These are phyloP conservation scores for Inonotus hispidus DNA, from an alignment of 1,284 basidiomycete genomes.

Conservation along the genomic window DNA sequence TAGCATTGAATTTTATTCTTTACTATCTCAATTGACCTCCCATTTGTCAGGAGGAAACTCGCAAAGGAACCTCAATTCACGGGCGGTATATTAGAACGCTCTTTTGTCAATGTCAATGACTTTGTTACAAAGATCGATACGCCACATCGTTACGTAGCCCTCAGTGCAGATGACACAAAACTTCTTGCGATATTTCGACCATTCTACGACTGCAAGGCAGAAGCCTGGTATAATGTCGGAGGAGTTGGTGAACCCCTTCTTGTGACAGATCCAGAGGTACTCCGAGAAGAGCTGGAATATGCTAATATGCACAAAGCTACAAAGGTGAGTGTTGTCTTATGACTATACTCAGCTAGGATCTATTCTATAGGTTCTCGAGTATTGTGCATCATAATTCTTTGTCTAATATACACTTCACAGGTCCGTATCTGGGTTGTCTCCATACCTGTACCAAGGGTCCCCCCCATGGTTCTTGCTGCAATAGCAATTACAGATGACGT, in stretches of 20 bases:
- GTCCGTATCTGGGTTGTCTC: slow-evolving; percentile 20
- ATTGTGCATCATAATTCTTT: too few relatives aligned
- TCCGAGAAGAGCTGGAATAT: slow-evolving; percentile 18
- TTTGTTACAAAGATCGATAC: slow-evolving; percentile 14
- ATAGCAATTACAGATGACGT: slow-evolving; percentile 15
- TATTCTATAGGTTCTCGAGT: background rate
- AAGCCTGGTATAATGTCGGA: slow-evolving; percentile 26
- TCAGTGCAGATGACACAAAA: slow-evolving; percentile 30
- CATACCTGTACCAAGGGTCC: slow-evolving; percentile 22
- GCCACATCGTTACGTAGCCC: slow-evolving; percentile 24
- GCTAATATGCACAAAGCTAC: slow-evolving; percentile 15
- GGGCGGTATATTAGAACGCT: too few relatives aligned
- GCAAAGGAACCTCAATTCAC: too few relatives aligned
- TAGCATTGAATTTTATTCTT: too few relatives aligned
- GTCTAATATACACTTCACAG: slow-evolving; percentile 13
- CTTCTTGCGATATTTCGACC: slow-evolving; percentile 21
- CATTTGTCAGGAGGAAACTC: too few relatives aligned
- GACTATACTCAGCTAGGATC: background rate
- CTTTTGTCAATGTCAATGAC: slow-evolving; percentile 19
- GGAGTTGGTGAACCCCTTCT: slow-evolving; percentile 20
- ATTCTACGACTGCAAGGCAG: slow-evolving; percentile 22
- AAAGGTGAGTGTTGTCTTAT: slow-evolving; percentile 11
- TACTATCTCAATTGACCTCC: too few relatives aligned
- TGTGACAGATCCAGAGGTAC: slow-evolving; percentile 19
- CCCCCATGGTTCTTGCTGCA: slow-evolving; percentile 23